Evolutionary conservation across 257 asterid genomes (phyloP), one percentile per base, ranked within the genome.

Genomic region (Misopates orontium): DNA sequence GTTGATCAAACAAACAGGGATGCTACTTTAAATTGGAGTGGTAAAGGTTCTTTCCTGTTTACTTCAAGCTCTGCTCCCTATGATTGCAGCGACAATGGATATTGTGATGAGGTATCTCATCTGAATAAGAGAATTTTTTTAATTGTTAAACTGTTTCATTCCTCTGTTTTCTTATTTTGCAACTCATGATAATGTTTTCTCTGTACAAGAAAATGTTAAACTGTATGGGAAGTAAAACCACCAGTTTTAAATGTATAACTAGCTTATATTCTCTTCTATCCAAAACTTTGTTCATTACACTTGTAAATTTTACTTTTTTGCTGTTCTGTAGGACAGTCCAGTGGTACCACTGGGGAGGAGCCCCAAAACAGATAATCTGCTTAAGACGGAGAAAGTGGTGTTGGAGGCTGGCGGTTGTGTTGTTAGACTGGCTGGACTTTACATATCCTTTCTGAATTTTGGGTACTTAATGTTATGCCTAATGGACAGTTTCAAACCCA

Each of bases 1-100:
- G 32, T 65, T 60, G 17, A 75, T 28, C 50, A 16, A 54, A 57
- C 62, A 25, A 64, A 70, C 80, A 94, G 99, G 81, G 95, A 85
- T 60, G 97, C 99, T 57, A 84, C 90, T 56, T 82, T 84, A 60
- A 84, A 71, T 32, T 94, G 99, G 99, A 86, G 75, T 44, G 97
- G 97, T 56, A n/a, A 28, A 28, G 36, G 36, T 28, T 28, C 36
- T 72, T 94, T 94, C 82, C 72, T 94, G 15, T 88, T 94, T 71
- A 94, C 96, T 68, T 94, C 99, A 60, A 90, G 97, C 83, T 90
- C 99, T 18, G 99, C 95, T 67, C 93, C 86, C 36, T 94, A 83
- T 75, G 96, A 90, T 80, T 84, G 97, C 92, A 77, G 69, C 19
- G 87, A 94, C 71, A 90, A 90, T 71, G 99, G 97, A 69, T 56